A percentile compares a stretch with the other conserved stretches of the same genome.
These are phyloP conservation scores for Kwoniella mangroviensis DNA, from an alignment of 768 basidiomycete genomes.

Conservation along the genomic window DNA sequence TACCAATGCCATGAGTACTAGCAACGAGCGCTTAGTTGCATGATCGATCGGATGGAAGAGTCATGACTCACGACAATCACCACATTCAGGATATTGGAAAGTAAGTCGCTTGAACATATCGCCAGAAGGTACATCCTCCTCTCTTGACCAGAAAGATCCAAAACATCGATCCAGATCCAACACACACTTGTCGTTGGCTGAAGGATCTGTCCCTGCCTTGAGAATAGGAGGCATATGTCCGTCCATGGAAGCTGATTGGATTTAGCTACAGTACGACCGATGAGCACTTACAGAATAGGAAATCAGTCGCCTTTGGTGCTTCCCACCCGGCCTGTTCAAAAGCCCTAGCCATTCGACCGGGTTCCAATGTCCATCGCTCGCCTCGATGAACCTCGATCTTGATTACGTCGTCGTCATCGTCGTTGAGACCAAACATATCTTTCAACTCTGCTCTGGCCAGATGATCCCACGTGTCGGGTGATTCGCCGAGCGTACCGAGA, in stretches of 20 bases:
- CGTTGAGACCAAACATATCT: constrained; percentile 43
- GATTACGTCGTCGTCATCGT: constrained; percentile 41
- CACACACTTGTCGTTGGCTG: constrained; percentile 30
- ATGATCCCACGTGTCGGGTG: constrained; percentile 34
- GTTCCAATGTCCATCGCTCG: constrained; percentile 49
- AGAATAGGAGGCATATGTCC: constrained; percentile 53
- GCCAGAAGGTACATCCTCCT: constrained; percentile 33
- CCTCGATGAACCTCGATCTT: constrained; percentile 46
- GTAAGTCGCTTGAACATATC: constrained; percentile 56
- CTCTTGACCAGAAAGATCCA: constrained; percentile 49
- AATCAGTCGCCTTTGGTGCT: constrained; percentile 47
- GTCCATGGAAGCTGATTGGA: constrained; percentile 45
- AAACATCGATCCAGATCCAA: constrained; percentile 54
- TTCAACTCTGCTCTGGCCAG: constrained; percentile 40
- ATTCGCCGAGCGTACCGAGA: constrained; percentile 36
- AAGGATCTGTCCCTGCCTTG: constrained; percentile 21
- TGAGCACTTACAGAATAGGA: constrained; percentile 50
- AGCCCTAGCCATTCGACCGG: constrained; percentile 31
- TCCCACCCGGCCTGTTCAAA: constrained; percentile 53
- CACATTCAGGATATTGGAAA: constrained; percentile 55
- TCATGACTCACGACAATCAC: constrained; percentile 51
- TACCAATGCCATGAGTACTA: constrained; percentile 52
- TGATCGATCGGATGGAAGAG: not conserved
- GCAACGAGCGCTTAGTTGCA: not conserved
- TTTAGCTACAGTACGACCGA: not conserved